phyloP scores from a whole-genome alignment of 371 early-diverging fungal species.

The Actinomucor elegans region DNA sequence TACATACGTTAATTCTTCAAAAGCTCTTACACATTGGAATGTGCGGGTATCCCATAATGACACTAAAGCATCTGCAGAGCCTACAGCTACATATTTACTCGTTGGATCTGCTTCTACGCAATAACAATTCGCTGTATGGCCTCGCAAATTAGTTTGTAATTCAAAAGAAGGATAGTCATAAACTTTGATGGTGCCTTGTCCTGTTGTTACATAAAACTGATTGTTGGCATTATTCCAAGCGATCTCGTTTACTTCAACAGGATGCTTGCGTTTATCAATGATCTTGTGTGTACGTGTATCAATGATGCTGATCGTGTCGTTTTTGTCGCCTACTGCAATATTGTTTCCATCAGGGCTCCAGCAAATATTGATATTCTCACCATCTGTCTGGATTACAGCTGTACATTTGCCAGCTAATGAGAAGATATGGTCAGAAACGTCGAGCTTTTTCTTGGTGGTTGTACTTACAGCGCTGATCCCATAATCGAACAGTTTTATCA shows the following conservation, averaged over 20 bases:
- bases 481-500: slow-evolving; percentile 84
- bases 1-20: slow-evolving; percentile 69
- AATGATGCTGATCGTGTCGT: slow-evolving; percentile 75
- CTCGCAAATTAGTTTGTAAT: slow-evolving; percentile 58
- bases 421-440: background rate
- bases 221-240: slow-evolving; percentile 79
- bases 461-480: slow-evolving; percentile 83
- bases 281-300: slow-evolving; percentile 67
- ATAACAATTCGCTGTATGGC: slow-evolving; percentile 83
- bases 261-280: slow-evolving; percentile 53
- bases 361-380: slow-evolving; percentile 86
- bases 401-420: slow-evolving; percentile 61
- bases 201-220: slow-evolving; percentile 78
- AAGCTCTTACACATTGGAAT: slow-evolving; percentile 63
- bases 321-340: slow-evolving; percentile 87
- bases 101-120: slow-evolving; percentile 83
- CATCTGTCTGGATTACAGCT: slow-evolving; percentile 65
- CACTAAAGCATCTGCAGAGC: slow-evolving; percentile 76
- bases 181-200: slow-evolving; percentile 72
- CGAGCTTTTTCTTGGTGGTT: too few relatives aligned
- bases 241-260: slow-evolving; percentile 76
- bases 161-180: slow-evolving; percentile 65
- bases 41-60: slow-evolving; percentile 77
- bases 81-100: slow-evolving; percentile 76
- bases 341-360: slow-evolving; percentile 82